Conservation (phyloP, 192 early-diverging fungal genomes). For the Polychytrium aggregatum region DNA sequence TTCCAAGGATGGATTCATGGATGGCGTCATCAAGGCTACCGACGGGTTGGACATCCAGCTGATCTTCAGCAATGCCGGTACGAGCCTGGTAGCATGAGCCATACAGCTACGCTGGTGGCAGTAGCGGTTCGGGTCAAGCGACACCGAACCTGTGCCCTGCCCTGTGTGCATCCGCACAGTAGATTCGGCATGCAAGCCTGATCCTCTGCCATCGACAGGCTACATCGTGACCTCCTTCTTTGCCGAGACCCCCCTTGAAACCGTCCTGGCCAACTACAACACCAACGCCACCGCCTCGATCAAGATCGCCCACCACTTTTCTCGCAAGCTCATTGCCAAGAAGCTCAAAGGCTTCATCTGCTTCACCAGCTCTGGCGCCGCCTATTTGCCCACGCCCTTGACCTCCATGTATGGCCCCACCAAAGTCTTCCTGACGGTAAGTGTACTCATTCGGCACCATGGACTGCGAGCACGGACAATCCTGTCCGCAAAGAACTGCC, state of each 20-base stretch:
- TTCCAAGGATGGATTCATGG: slow-evolving; percentile 33
- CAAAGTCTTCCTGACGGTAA: slow-evolving; percentile 36
- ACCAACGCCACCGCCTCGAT: slow-evolving; percentile 37
- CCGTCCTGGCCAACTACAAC: slow-evolving; percentile 36
- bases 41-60: slow-evolving; percentile 36
- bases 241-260: slow-evolving; percentile 20
- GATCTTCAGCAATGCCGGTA: slow-evolving; percentile 49
- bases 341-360: slow-evolving; percentile 24
- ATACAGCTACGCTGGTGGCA: too few relatives aligned
- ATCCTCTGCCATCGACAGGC: slow-evolving; percentile 10
- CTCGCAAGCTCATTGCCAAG: slow-evolving; percentile 22
- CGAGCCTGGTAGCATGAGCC: too few relatives aligned
- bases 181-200: background rate
- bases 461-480: too few relatives aligned
- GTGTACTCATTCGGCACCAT: too few relatives aligned
- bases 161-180: too few relatives aligned
- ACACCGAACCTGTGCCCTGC: too few relatives aligned
- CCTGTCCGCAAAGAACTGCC: too few relatives aligned
- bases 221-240: slow-evolving; percentile 45
- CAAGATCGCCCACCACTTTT: slow-evolving; percentile 42
- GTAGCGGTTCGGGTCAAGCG: too few relatives aligned
- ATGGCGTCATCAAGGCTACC: slow-evolving; percentile 23
- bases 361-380: slow-evolving; percentile 45
- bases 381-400: slow-evolving; percentile 41
- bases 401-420: slow-evolving; percentile 34